A percentile compares a stretch with the other conserved stretches of the same genome.
Evolutionary conservation across 441 rosid species (phyloP).

Genomic region (Daphne laureola): DNA sequence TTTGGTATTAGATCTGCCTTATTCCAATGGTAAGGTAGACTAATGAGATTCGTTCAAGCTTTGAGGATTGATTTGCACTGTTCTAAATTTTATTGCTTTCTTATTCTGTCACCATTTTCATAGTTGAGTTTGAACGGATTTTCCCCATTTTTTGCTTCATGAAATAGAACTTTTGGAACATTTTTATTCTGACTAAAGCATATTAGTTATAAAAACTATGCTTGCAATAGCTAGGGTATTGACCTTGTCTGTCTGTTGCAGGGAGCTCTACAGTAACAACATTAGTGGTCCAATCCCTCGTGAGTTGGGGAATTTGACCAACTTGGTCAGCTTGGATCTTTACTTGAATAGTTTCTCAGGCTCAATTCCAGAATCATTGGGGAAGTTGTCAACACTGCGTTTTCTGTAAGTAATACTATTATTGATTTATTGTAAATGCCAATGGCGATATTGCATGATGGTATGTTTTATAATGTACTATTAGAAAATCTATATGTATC

Average conservation of each 20-base stretch:
- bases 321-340: conserved; percentile 98
- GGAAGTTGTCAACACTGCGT: conserved; percentile 73
- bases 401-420: conserved; percentile 63
- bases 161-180: background rate
- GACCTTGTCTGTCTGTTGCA: conserved; percentile 21
- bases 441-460: too few relatives aligned
- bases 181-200: background rate
- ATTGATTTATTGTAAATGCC: background rate
- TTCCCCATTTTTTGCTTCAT: too few relatives aligned
- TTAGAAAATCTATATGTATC: background rate
- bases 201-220: too few relatives aligned
- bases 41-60: too few relatives aligned
- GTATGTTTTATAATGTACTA: conserved; percentile 1
- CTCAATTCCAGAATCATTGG: conserved; percentile 76
- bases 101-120: too few relatives aligned
- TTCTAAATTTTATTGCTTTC: too few relatives aligned
- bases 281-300: conserved; percentile 80
- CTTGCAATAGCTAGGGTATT: background rate
- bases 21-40: too few relatives aligned
- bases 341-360: conserved; percentile 88
- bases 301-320: conserved; percentile 88
- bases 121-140: too few relatives aligned
- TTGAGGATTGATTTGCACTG: too few relatives aligned
- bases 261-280: conserved; percentile 94
- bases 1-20: too few relatives aligned